A percentile compares a stretch with the other conserved stretches of the same genome.
These are phyloP conservation scores for Massarina eburnea DNA, from an alignment of 2,329 filamentous ascomycete genomes.

Conservation along the genomic window DNA sequence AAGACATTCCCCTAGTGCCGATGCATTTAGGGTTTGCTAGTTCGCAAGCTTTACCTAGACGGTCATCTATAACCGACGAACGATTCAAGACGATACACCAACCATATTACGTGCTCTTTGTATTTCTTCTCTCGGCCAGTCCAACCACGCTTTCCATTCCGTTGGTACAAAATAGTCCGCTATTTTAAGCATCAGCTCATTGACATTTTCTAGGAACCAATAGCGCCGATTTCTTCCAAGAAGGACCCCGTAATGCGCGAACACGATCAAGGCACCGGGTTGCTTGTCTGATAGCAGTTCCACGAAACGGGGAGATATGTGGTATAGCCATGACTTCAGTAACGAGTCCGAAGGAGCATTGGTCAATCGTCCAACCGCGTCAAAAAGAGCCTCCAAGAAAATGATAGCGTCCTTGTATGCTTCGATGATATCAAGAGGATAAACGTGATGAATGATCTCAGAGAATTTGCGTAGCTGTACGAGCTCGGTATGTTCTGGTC, in stretches of 20 bases:
- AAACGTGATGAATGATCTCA: conserved; percentile 10
- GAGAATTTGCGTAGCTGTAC: conserved; percentile 14
- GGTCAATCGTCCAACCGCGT: not conserved
- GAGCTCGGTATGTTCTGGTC: conserved; percentile 9
- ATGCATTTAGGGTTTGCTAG: not conserved
- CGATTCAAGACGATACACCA: not conserved
- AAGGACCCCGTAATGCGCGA: conserved; percentile 34
- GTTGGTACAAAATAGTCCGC: conserved; percentile 13
- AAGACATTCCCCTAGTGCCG: too few relatives aligned
- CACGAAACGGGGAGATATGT: conserved; percentile 13
- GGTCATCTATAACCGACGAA: too few relatives aligned
- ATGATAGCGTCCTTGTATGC: conserved; percentile 15
- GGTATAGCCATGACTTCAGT: conserved; percentile 15
- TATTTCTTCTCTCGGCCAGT: conserved; percentile 19
- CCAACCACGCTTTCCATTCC: conserved; percentile 20
- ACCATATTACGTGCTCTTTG: not conserved
- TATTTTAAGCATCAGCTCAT: conserved; percentile 14
- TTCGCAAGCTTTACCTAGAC: not conserved
- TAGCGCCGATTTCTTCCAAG: conserved; percentile 12
- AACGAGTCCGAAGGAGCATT: conserved; percentile 12
- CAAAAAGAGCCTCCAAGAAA: conserved; percentile 12
- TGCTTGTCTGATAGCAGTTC: conserved; percentile 20
- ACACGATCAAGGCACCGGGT: conserved; percentile 28
- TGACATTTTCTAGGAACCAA: conserved; percentile 16
- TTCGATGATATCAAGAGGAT: conserved; percentile 16